Percentiles rank a stretch among this genome's conserved stretches.
Conservation (phyloP, 2,329 filamentous ascomycete genomes). For the Pseudopithomyces maydicus region DNA sequence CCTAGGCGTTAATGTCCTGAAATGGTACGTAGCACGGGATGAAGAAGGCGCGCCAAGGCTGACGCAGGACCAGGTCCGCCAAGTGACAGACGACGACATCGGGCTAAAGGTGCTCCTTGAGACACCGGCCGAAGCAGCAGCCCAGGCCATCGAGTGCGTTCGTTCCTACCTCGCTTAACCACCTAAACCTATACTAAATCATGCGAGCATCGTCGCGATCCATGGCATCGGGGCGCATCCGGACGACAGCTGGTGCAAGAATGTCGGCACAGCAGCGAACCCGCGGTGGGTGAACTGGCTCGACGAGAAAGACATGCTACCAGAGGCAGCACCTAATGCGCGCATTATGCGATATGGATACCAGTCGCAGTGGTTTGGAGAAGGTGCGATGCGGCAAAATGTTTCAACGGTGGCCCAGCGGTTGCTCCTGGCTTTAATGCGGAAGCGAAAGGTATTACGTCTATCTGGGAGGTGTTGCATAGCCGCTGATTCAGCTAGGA, state of each 20-base stretch:
- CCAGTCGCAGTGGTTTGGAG: conserved; percentile 29
- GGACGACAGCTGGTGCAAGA: conserved; percentile 33
- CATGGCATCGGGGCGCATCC: conserved; percentile 33
- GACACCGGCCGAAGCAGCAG: conserved; percentile 15
- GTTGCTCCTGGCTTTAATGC: conserved; percentile 21
- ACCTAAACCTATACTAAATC: conserved; percentile 11
- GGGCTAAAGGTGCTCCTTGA: conserved; percentile 25
- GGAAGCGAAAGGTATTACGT: conserved; percentile 1
- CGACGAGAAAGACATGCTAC: conserved; percentile 23
- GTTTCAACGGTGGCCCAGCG: conserved; percentile 20
- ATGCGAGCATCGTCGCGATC: neutral
- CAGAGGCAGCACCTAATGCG: conserved; percentile 22
- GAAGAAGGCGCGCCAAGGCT: conserved; percentile 11
- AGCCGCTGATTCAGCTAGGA: conserved; percentile 16
- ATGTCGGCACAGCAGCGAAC: conserved; percentile 21
- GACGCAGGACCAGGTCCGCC: conserved; percentile 16
- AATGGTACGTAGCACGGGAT: conserved; percentile 13
- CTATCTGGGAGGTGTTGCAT: neutral
- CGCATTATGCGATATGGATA: conserved; percentile 36
- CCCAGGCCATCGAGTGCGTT: conserved; percentile 20
- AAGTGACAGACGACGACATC: conserved; percentile 22
- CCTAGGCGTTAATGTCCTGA: neutral
- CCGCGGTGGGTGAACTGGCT: conserved; percentile 30
- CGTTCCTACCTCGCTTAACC: conserved; percentile 1
- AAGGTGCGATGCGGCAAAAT: conserved; percentile 22